phyloP scores from a whole-genome alignment of 2,329 filamentous ascomycete genomes.

The Alternaria novae-zelandiae region DNA sequence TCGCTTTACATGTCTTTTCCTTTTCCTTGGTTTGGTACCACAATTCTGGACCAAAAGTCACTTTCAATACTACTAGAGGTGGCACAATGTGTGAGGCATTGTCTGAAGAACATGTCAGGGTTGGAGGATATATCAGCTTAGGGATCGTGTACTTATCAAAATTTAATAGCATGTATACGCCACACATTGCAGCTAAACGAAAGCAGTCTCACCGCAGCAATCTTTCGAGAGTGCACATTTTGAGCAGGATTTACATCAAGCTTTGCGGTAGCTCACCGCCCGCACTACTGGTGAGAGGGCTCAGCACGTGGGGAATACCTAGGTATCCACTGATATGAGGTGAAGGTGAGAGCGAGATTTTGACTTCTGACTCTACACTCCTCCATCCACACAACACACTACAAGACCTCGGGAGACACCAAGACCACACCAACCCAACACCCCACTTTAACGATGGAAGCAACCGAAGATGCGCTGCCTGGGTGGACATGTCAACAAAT shows the following conservation, averaged over 20 bases:
- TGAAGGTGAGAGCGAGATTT: not conserved
- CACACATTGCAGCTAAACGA: no score
- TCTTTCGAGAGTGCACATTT: no score
- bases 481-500: no score
- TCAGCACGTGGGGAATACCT: not conserved
- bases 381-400: not conserved
- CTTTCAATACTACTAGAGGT: not conserved
- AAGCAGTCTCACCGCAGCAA: no score
- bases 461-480: no score
- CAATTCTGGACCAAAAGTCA: not conserved
- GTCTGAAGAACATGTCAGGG: accelerated
- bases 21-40: accelerated
- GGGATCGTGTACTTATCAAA: accelerated
- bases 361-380: not conserved
- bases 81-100: not conserved
- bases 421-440: no score
- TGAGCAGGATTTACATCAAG: no score
- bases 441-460: no score
- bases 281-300: no score
- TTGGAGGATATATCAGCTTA: not conserved
- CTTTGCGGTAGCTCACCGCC: no score
- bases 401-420: no score
- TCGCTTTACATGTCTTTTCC: not conserved
- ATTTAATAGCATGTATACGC: not conserved
- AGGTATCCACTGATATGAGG: not conserved